phyloP scores from a whole-genome alignment of 257 asterid species.

The Salvia hispanica region DNA sequence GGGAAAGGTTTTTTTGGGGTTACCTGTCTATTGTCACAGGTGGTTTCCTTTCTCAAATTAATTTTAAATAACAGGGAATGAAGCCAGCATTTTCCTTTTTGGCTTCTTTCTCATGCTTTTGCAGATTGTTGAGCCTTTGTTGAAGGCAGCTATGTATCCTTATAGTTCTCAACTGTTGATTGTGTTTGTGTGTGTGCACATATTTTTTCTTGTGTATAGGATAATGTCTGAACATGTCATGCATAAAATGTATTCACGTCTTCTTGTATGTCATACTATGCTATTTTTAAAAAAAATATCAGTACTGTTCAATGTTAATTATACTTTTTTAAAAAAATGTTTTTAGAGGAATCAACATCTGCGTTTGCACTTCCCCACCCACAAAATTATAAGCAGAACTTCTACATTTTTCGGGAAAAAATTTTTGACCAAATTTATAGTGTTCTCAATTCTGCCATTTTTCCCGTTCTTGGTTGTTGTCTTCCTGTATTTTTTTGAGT shows the following conservation, averaged over 20 bases:
- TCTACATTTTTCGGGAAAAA: neutral
- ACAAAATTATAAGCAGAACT: constrained; percentile 16
- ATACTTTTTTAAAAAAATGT: neutral
- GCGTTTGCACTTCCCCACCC: neutral
- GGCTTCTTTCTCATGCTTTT: constrained; percentile 31
- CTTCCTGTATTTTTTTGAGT: neutral
- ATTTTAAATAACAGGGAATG: constrained; percentile 6
- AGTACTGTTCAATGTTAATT: neutral
- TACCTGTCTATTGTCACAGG: constrained; percentile 71
- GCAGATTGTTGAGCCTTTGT: constrained; percentile 90
- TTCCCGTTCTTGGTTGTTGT: neutral
- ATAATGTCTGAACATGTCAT: constrained; percentile 6
- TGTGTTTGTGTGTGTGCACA: neutral
- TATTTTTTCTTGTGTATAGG: neutral
- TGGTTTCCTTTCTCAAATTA: constrained; percentile 18
- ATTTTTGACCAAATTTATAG: neutral
- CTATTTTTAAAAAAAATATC: neutral
- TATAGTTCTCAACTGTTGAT: constrained; percentile 17
- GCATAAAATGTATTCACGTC: constrained; percentile 2
- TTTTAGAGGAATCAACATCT: neutral
- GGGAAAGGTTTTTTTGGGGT: constrained; percentile 87
- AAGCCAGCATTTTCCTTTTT: constrained; percentile 9
- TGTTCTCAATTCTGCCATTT: neutral
- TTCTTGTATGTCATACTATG: constrained; percentile 10
- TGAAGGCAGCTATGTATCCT: constrained; percentile 94